A percentile compares a stretch with the other conserved stretches of the same genome.
phyloP scores from a whole-genome alignment of 1,284 basidiomycete species.

The Malassezia psittaci region DNA sequence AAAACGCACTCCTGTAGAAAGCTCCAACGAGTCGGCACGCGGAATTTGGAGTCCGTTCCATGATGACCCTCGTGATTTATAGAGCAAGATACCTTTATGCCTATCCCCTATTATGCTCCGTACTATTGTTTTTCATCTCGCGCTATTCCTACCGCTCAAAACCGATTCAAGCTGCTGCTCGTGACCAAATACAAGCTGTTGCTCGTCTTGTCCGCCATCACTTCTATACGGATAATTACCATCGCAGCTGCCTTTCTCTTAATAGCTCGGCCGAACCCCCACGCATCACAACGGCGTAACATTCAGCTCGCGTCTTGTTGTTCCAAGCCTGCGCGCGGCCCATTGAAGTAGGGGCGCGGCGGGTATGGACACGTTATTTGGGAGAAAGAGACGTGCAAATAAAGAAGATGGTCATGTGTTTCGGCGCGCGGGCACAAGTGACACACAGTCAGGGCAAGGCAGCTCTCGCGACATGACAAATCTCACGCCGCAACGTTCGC shows the following conservation, averaged over 20 bases:
- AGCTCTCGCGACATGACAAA: neutral
- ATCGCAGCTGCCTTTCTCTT: too few relatives aligned
- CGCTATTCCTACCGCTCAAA: neutral
- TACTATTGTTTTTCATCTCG: too few relatives aligned
- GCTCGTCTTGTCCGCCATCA: too few relatives aligned
- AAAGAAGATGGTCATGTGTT: neutral
- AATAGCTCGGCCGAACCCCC: neutral
- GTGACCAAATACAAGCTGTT: neutral
- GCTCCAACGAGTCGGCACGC: constrained; percentile 20
- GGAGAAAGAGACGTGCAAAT: constrained; percentile 11
- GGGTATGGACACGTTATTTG: constrained; percentile 16
- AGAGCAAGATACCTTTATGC: neutral
- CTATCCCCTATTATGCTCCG: neutral
- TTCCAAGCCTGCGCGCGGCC: too few relatives aligned
- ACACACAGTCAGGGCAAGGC: neutral
- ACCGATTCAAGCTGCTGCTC: neutral
- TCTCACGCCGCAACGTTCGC: neutral
- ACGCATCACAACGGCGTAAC: neutral
- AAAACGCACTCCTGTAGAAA: constrained; percentile 21
- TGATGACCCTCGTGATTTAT: constrained; percentile 13
- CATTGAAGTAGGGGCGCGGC: neutral
- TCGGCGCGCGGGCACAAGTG: neutral
- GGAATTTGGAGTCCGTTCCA: constrained; percentile 26
- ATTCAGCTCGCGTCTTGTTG: neutral
- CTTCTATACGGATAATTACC: too few relatives aligned